These are phyloP conservation scores for Platanthera zijinensis DNA, from an alignment of 106 monocot genomes.

Conservation along the genomic window DNA sequence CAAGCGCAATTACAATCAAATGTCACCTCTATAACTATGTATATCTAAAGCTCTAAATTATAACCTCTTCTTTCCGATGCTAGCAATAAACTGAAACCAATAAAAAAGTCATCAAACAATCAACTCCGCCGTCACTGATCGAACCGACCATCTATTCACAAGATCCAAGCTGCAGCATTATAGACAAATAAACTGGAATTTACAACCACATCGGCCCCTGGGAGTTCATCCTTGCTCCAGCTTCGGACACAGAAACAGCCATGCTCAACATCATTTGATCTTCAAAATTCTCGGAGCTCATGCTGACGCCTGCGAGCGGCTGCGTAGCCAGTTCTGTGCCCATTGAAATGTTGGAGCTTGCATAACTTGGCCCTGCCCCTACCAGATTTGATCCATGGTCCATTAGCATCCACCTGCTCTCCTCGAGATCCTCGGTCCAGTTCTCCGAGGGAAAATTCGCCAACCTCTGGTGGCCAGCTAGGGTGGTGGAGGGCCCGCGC, in stretches of 20 bases:
- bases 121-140: not conserved
- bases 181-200: not conserved
- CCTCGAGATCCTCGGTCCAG: constrained; percentile 36
- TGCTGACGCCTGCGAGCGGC: not conserved
- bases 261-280: constrained; percentile 94
- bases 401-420: constrained; percentile 16
- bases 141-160: not conserved
- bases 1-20: not conserved
- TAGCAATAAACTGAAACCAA: not conserved
- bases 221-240: constrained; percentile 33
- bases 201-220: constrained; percentile 41
- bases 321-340: constrained; percentile 7
- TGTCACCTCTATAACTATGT: not conserved
- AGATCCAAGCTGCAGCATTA: not conserved
- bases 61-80: not conserved
- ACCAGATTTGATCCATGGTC: constrained; percentile 37
- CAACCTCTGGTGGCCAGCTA: constrained; percentile 4
- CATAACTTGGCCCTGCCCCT: constrained; percentile 31
- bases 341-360: constrained; percentile 16
- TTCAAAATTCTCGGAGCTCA: constrained; percentile 57
- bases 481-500: constrained; percentile 1
- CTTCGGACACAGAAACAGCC: constrained; percentile 75
- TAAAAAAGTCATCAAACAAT: not conserved
- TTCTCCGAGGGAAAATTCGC: constrained; percentile 7
- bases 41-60: not conserved